These are phyloP conservation scores for Diaporthe nobilis DNA, from an alignment of 2,329 filamentous ascomycete genomes.

Conservation along the genomic window DNA sequence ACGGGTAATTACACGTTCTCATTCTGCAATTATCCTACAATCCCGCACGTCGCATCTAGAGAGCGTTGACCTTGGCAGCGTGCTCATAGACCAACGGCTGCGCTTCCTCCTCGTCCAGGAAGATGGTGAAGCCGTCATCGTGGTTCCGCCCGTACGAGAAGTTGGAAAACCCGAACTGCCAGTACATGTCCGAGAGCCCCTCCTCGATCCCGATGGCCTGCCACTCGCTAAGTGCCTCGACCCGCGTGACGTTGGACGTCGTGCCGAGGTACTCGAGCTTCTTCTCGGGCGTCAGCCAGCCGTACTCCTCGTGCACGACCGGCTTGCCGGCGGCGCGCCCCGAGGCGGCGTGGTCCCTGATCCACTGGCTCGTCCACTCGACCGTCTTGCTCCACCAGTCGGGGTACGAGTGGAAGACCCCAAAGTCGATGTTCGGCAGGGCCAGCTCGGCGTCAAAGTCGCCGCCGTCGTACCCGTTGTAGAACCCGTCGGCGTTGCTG, in stretches of 20 bases:
- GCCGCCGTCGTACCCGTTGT: conserved; percentile 64
- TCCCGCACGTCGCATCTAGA: background rate
- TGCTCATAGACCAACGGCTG: conserved; percentile 60
- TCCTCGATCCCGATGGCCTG: conserved; percentile 63
- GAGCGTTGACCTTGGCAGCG: conserved; percentile 46
- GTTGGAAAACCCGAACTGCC: conserved; percentile 67
- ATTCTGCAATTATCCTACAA: background rate
- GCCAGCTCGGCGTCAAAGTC: conserved; percentile 67
- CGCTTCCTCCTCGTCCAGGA: conserved; percentile 64
- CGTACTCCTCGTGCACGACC: conserved; percentile 69
- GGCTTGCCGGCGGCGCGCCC: conserved; percentile 62
- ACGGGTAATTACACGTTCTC: background rate
- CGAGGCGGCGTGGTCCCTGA: conserved; percentile 65
- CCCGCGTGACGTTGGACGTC: conserved; percentile 58
- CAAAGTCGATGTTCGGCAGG: conserved; percentile 66
- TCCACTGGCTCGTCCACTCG: conserved; percentile 68
- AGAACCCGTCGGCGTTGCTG: conserved; percentile 58
- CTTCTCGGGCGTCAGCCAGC: conserved; percentile 65
- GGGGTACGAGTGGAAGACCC: conserved; percentile 69
- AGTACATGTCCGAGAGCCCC: conserved; percentile 67
- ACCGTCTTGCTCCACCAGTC: conserved; percentile 69
- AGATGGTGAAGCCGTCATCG: conserved; percentile 71
- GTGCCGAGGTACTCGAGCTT: conserved; percentile 61
- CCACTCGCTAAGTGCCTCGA: conserved; percentile 63
- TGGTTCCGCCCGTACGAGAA: conserved; percentile 69